Evolutionary conservation across 345 rosid genomes (phyloP), one percentile per base, ranked within the genome.

Genomic region (Leavenworthia alabamica): DNA sequence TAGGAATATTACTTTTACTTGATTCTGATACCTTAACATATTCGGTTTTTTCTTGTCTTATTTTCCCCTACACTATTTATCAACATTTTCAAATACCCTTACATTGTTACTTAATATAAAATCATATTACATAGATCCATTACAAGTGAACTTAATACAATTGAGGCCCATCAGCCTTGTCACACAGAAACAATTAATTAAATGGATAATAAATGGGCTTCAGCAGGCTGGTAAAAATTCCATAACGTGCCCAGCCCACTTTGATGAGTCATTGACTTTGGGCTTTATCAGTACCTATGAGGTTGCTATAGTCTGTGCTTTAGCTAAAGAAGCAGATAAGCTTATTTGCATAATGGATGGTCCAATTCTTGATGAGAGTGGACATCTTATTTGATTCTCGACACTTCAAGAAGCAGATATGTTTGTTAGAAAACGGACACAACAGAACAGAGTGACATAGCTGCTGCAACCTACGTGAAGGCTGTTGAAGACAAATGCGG

Each of bases 221-320:
- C n/a, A n/a, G n/a, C n/a, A n/a, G n/a, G n/a, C n/a, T n/a, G n/a
- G n/a, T n/a, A n/a, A n/a, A n/a, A n/a, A n/a, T n/a, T n/a, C n/a
- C n/a, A n/a, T n/a, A n/a, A n/a, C n/a, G n/a, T n/a, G n/a, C n/a
- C n/a, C n/a, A n/a, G n/a, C n/a, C n/a, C n/a, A n/a, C n/a, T n/a
- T n/a, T n/a, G n/a, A n/a, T n/a, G n/a, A n/a, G n/a, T n/a, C n/a
- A n/a, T n/a, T n/a, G n/a, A n/a, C n/a, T n/a, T n/a, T n/a, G n/a
- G n/a, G n/a, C n/a, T n/a, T n/a, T n/a, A n/a, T n/a, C n/a, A n/a
- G n/a, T n/a, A n/a, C n/a, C n/a, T n/a, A 86, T 47, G 96, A 92
- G 81, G 98, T 92, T 43, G 96, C 96, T 57, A 92, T 97, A 16
- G 98, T 96, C 37, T 92, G 97, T 77, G 98, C 98, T 41, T 76